A percentile compares a stretch with the other conserved stretches of the same genome.
Evolutionary conservation across 2,329 filamentous ascomycete genomes (phyloP).

Genomic region (Cryphonectria nitschkei): DNA sequence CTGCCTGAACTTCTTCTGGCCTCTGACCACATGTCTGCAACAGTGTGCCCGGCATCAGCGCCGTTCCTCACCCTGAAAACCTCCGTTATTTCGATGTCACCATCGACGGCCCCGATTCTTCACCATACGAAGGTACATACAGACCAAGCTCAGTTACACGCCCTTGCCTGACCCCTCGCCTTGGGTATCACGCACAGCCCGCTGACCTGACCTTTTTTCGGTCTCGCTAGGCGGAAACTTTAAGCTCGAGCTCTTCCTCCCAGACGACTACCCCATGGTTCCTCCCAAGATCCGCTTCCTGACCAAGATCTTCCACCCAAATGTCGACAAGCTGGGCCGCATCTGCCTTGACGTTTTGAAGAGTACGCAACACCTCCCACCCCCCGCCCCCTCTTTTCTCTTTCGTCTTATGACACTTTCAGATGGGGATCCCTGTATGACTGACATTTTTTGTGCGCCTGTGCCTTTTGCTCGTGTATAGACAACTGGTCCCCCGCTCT

Average conservation of each 20-base stretch:
- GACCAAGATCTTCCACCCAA: conserved; percentile 99
- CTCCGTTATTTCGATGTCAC: conserved; percentile 97
- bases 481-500: conserved; percentile 99
- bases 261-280: conserved; percentile 99
- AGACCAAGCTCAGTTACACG: conserved; percentile 31
- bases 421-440: not conserved
- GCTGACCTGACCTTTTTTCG: conserved; percentile 16
- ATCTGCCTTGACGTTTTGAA: conserved; percentile 98
- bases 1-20: conserved; percentile 13
- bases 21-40: conserved; percentile 12
- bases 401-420: not conserved
- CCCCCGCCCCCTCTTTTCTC: not conserved
- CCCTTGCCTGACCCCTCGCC: not conserved
- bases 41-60: conserved; percentile 95
- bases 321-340: conserved; percentile 95
- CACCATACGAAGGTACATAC: conserved; percentile 88
- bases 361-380: conserved; percentile 61
- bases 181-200: not conserved
- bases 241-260: conserved; percentile 95
- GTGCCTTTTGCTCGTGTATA: conserved; percentile 41
- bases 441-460: conserved; percentile 26
- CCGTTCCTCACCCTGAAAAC: conserved; percentile 95
- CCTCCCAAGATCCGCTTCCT: conserved; percentile 98
- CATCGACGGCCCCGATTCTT: conserved; percentile 89
- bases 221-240: conserved; percentile 71